phyloP scores from a whole-genome alignment of 2,329 filamentous ascomycete genomes.

The Zalaria obscura region DNA sequence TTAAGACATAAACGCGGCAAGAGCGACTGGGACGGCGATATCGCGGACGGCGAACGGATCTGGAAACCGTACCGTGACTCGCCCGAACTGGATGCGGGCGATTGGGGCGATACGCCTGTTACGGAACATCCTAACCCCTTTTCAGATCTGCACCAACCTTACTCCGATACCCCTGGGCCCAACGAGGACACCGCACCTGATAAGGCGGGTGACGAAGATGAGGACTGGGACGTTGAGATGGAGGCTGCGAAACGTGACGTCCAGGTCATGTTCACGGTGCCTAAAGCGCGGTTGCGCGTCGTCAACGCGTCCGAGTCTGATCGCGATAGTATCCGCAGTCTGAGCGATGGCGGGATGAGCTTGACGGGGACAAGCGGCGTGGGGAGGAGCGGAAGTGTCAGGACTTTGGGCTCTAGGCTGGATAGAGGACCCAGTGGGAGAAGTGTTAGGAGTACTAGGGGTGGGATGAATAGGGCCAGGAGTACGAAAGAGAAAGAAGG shows the following conservation, averaged over 20 bases:
- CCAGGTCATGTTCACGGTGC: slow-evolving; percentile 79
- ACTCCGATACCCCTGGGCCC: background rate
- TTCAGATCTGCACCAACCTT: background rate
- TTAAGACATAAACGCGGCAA: slow-evolving; percentile 27
- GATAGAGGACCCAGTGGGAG: too few relatives aligned
- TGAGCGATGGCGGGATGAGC: slow-evolving; percentile 13
- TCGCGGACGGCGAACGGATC: slow-evolving; percentile 6
- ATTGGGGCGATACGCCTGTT: slow-evolving; percentile 17
- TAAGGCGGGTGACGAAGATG: slow-evolving; percentile 17
- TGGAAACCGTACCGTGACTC: slow-evolving; percentile 17
- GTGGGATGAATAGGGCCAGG: too few relatives aligned
- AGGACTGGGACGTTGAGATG: slow-evolving; percentile 37
- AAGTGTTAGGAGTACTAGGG: too few relatives aligned
- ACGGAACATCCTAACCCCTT: too few relatives aligned
- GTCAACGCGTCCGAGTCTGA: slow-evolving; percentile 57
- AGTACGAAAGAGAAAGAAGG: too few relatives aligned
- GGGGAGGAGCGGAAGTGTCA: too few relatives aligned
- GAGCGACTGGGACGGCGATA: slow-evolving; percentile 19
- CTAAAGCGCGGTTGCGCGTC: slow-evolving; percentile 72
- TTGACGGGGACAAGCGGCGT: background rate
- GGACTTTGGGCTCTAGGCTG: too few relatives aligned
- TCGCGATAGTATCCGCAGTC: slow-evolving; percentile 20
- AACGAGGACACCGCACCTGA: background rate
- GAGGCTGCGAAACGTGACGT: slow-evolving; percentile 32
- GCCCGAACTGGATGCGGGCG: slow-evolving; percentile 12